Conservation (phyloP, 2,329 filamentous ascomycete species). For the Elsinoe necatrix region DNA sequence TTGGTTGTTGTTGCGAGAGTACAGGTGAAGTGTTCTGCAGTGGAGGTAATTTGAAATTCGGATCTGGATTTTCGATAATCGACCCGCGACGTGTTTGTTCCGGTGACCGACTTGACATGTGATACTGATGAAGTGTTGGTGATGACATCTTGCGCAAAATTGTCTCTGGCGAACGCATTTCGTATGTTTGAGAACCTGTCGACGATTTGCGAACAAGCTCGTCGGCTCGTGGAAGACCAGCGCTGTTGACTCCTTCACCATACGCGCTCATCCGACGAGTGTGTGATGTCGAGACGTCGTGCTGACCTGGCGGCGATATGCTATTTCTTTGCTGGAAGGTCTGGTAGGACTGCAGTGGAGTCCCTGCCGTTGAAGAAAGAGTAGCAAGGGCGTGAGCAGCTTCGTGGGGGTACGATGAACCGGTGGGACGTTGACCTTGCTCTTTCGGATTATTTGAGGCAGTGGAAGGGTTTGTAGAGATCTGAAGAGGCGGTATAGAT, state of each 20-base stretch:
- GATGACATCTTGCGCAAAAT: slow-evolving; percentile 31
- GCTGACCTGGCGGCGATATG: background rate
- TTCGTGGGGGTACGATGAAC: slow-evolving; percentile 23
- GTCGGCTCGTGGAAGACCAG: slow-evolving; percentile 30
- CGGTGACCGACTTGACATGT: slow-evolving; percentile 38
- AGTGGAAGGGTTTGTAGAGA: slow-evolving; percentile 15
- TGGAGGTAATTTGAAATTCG: slow-evolving; percentile 35
- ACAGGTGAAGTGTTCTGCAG: slow-evolving; percentile 27
- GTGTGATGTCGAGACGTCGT: background rate
- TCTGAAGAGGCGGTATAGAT: slow-evolving; percentile 19
- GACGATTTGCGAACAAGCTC: slow-evolving; percentile 30
- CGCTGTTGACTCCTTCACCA: slow-evolving; percentile 21
- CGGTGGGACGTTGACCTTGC: slow-evolving; percentile 9
- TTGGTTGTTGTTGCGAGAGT: background rate
- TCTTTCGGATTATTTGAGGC: slow-evolving; percentile 20
- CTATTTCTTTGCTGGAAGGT: slow-evolving; percentile 17
- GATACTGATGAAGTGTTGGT: slow-evolving; percentile 41
- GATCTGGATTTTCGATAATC: slow-evolving; percentile 27
- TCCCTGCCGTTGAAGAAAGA: slow-evolving; percentile 23
- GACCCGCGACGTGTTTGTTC: slow-evolving; percentile 33
- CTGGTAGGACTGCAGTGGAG: slow-evolving; percentile 22
- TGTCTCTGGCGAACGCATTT: slow-evolving; percentile 27
- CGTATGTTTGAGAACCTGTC: slow-evolving; percentile 25
- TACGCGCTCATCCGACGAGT: slow-evolving; percentile 20
- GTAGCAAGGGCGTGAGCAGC: slow-evolving; percentile 32